A percentile compares a stretch with the other conserved stretches of the same genome.
phyloP scores from a whole-genome alignment of 805 yeast species.

The Wickerhamiella kurtzmanii region DNA sequence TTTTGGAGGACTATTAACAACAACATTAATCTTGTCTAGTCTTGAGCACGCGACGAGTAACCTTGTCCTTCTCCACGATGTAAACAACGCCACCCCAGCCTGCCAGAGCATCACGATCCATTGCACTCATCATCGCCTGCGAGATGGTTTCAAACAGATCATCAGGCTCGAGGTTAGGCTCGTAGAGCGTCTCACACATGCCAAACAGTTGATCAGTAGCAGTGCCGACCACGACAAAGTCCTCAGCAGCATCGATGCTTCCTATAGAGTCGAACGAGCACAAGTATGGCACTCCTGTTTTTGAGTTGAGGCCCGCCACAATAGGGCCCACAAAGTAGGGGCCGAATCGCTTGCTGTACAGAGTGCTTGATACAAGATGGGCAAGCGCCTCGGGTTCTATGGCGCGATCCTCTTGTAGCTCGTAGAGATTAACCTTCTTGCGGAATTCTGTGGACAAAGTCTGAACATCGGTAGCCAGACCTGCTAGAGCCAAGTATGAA shows the following conservation, averaged over 20 bases:
- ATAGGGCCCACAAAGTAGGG: constrained; percentile 96
- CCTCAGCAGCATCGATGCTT: constrained; percentile 87
- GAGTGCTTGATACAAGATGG: constrained; percentile 75
- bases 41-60: constrained; percentile 71
- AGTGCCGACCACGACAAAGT: constrained; percentile 90
- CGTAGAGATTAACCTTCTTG: constrained; percentile 75
- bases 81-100: constrained; percentile 99
- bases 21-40: constrained; percentile 95
- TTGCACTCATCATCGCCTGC: constrained; percentile 86
- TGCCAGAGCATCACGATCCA: constrained; percentile 90
- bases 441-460: constrained; percentile 71
- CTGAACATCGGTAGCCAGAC: constrained; percentile 85
- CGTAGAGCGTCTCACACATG: constrained; percentile 95
- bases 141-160: constrained; percentile 91
- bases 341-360: constrained; percentile 79
- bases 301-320: constrained; percentile 85
- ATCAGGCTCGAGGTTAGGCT: constrained; percentile 86
- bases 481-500: constrained; percentile 82
- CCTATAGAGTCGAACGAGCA: constrained; percentile 96
- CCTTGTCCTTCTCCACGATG: constrained; percentile 62
- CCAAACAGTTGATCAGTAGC: constrained; percentile 95
- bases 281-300: constrained; percentile 71
- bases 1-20: not conserved
- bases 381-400: constrained; percentile 93
- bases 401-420: constrained; percentile 76